phyloP scores from a whole-genome alignment of 345 rosid species.

The Eucalyptus fibrosa region DNA sequence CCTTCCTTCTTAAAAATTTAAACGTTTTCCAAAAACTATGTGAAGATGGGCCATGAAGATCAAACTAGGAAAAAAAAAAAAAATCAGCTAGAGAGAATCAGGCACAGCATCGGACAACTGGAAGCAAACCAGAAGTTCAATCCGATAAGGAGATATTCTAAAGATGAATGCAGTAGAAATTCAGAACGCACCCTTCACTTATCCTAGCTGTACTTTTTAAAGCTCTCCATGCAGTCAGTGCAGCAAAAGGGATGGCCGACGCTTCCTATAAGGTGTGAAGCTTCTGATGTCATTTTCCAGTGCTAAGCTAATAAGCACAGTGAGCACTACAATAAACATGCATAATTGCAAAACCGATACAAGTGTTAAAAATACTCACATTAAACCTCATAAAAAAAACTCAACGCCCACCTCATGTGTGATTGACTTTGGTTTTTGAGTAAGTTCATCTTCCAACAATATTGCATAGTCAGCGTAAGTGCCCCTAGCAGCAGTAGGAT shows the following conservation, averaged over 20 bases:
- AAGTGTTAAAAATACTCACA: background rate
- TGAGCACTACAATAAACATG: background rate
- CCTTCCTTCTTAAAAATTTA: background rate
- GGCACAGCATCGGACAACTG: background rate
- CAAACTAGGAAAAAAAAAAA: background rate
- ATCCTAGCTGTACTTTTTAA: slow-evolving; percentile 82
- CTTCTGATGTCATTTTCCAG: background rate
- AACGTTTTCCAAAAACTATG: background rate
- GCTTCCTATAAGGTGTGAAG: slow-evolving; percentile 54
- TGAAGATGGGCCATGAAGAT: background rate
- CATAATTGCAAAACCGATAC: background rate
- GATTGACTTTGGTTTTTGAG: slow-evolving; percentile 56
- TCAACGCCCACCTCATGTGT: slow-evolving; percentile 50
- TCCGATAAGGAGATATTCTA: background rate
- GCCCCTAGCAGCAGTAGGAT: slow-evolving; percentile 95
- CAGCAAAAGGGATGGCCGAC: slow-evolving; percentile 89
- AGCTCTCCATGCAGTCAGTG: slow-evolving; percentile 97
- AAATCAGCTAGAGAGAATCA: background rate
- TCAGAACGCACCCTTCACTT: slow-evolving; percentile 58
- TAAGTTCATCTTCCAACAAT: slow-evolving; percentile 75
- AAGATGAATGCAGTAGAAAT: background rate
- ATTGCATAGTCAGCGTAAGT: slow-evolving; percentile 82
- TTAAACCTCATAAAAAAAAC: background rate
- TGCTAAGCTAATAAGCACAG: background rate
- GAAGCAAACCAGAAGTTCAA: background rate